Conservation (phyloP, 768 basidiomycete species). For the Leucogyrophana mollusca region DNA sequence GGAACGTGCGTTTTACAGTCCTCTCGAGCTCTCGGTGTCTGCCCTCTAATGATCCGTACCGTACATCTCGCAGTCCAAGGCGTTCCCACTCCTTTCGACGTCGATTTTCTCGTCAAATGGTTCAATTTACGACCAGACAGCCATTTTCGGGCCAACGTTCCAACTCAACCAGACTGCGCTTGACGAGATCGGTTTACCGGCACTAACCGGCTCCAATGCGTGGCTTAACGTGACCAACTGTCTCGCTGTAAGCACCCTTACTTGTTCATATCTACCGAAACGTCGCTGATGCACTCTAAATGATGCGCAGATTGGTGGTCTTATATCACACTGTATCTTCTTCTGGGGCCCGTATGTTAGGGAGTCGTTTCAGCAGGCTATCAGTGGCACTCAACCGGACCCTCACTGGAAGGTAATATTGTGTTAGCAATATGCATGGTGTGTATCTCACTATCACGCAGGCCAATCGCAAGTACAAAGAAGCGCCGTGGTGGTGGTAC, state of each 20-base stretch:
- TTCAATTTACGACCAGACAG: slow-evolving; percentile 49
- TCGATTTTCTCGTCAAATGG: slow-evolving; percentile 57
- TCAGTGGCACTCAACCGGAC: slow-evolving; percentile 47
- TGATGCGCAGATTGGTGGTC: slow-evolving; percentile 48
- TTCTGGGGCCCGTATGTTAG: slow-evolving; percentile 57
- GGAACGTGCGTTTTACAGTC: slow-evolving; percentile 43
- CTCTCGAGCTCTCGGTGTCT: slow-evolving; percentile 9
- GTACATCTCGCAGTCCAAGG: slow-evolving; percentile 39
- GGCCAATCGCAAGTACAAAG: slow-evolving; percentile 59
- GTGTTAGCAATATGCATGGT: background rate
- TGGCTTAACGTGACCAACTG: slow-evolving; percentile 49
- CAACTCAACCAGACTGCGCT: slow-evolving; percentile 55
- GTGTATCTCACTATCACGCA: slow-evolving; percentile 12
- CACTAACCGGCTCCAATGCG: slow-evolving; percentile 51
- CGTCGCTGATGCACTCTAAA: background rate
- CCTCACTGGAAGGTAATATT: slow-evolving; percentile 49
- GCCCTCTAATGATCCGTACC: too few relatives aligned
- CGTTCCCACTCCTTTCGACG: slow-evolving; percentile 60
- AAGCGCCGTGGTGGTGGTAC: slow-evolving; percentile 67
- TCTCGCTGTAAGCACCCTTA: slow-evolving; percentile 43
- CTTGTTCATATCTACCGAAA: background rate
- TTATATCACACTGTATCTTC: slow-evolving; percentile 53
- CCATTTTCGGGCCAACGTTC: slow-evolving; percentile 52
- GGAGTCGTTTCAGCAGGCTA: slow-evolving; percentile 49
- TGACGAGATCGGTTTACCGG: slow-evolving; percentile 46